Conservation (phyloP, 768 basidiomycete species). For the Boletus rufocinnamomeus region DNA sequence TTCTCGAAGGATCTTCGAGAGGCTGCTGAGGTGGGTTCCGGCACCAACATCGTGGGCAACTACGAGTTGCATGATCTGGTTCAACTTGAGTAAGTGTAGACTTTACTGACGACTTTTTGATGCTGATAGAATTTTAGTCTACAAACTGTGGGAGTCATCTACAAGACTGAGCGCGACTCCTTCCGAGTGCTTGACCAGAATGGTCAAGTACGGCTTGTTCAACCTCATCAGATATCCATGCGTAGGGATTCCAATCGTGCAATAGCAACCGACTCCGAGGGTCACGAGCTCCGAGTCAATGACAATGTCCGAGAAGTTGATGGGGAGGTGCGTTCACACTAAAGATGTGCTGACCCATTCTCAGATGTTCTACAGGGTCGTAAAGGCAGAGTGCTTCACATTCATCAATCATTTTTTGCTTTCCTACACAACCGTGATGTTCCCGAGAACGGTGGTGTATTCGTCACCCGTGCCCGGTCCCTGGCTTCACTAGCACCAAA, state of each 20-base stretch:
- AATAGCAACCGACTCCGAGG: slow-evolving; percentile 88
- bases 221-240: slow-evolving; percentile 94
- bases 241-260: slow-evolving; percentile 78
- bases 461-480: slow-evolving; percentile 84
- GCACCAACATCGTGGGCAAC: slow-evolving; percentile 86
- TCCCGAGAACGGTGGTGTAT: slow-evolving; percentile 89
- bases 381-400: slow-evolving; percentile 89
- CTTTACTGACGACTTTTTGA: not conserved
- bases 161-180: slow-evolving; percentile 93
- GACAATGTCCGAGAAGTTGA: slow-evolving; percentile 94
- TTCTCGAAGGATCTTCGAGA: slow-evolving; percentile 97
- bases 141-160: slow-evolving; percentile 95
- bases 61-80: slow-evolving; percentile 97
- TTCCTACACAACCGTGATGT: slow-evolving; percentile 94
- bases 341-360: not conserved
- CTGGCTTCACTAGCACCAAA: slow-evolving; percentile 87
- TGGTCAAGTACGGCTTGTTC: slow-evolving; percentile 83
- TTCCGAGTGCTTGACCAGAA: slow-evolving; percentile 97
- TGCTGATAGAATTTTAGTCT: slow-evolving; percentile 48
- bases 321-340: slow-evolving; percentile 63
- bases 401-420: slow-evolving; percentile 90
- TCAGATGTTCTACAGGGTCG: slow-evolving; percentile 52
- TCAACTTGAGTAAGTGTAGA: slow-evolving; percentile 81
- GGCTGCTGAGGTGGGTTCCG: slow-evolving; percentile 95
- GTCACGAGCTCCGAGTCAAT: slow-evolving; percentile 80